phyloP scores from a whole-genome alignment of 2,329 filamentous ascomycete genomes.

The Aspergillus transmontanensis region DNA sequence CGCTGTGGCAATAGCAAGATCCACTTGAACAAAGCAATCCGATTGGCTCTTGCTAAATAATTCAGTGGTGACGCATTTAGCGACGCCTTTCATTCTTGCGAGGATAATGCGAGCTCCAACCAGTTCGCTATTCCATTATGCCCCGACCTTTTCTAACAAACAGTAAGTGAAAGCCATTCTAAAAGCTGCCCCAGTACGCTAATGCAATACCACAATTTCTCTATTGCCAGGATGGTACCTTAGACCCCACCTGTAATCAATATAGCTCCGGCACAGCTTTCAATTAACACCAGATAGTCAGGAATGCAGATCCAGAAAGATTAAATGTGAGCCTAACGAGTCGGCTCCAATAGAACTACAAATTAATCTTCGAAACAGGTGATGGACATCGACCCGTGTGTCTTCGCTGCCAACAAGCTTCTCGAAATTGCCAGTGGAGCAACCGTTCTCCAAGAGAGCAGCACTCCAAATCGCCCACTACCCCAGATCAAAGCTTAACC shows the following conservation, averaged over 20 bases:
- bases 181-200: neutral
- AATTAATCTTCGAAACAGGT: neutral
- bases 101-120: slow-evolving; percentile 1
- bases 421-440: slow-evolving; percentile 10
- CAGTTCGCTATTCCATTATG: neutral
- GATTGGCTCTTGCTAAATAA: neutral
- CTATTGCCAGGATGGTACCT: neutral
- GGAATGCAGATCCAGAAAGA: slow-evolving; percentile 9
- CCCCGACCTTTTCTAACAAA: neutral
- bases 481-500: neutral
- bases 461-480: neutral
- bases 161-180: neutral
- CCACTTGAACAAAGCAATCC: neutral
- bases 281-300: slow-evolving; percentile 1
- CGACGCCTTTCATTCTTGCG: neutral
- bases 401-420: slow-evolving; percentile 1
- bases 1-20: neutral
- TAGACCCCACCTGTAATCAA: neutral
- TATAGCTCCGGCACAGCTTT: too few species aligned
- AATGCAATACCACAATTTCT: neutral
- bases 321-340: slow-evolving; percentile 4
- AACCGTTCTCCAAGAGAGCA: neutral
- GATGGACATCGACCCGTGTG: slow-evolving; percentile 10
- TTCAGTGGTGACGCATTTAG: neutral
- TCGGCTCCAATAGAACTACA: neutral